Evolutionary conservation across 768 basidiomycete species (phyloP).

Genomic region (Aureoboletus auriporus): DNA sequence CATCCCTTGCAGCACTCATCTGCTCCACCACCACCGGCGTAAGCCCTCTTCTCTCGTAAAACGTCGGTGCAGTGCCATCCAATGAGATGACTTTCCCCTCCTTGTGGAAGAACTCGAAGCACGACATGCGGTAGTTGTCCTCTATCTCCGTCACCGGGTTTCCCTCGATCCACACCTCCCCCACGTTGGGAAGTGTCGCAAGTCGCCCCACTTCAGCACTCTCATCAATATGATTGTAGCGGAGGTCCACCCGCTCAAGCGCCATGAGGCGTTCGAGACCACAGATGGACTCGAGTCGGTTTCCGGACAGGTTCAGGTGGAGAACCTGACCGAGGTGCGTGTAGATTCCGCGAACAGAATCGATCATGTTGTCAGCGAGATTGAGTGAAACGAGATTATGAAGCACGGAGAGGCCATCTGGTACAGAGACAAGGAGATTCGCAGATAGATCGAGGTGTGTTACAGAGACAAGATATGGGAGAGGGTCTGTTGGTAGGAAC

Average conservation of each 20-base stretch:
- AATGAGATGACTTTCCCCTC: conserved; percentile 78
- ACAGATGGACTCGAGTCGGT: conserved; percentile 91
- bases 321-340: conserved; percentile 73
- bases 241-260: conserved; percentile 81
- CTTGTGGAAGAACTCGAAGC: conserved; percentile 80
- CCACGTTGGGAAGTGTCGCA: conserved; percentile 71
- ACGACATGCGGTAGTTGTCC: conserved; percentile 67
- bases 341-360: conserved; percentile 88
- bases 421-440: conserved; percentile 88
- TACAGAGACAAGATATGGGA: conserved; percentile 67
- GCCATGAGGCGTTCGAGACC: conserved; percentile 87
- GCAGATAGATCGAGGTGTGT: conserved; percentile 87
- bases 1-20: conserved; percentile 45
- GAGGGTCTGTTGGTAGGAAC: conserved; percentile 64
- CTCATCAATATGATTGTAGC: conserved; percentile 77
- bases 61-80: conserved; percentile 68
- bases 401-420: conserved; percentile 67
- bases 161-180: conserved; percentile 78
- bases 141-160: conserved; percentile 76
- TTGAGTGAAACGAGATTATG: conserved; percentile 87
- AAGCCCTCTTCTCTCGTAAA: conserved; percentile 66
- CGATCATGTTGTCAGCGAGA: conserved; percentile 96
- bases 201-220: conserved; percentile 82
- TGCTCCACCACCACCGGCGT: conserved; percentile 47
- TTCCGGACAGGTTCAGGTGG: conserved; percentile 75